These are phyloP conservation scores for Oryza punctata DNA, from an alignment of 176 grass and related monocot species.

Conservation along the genomic window DNA sequence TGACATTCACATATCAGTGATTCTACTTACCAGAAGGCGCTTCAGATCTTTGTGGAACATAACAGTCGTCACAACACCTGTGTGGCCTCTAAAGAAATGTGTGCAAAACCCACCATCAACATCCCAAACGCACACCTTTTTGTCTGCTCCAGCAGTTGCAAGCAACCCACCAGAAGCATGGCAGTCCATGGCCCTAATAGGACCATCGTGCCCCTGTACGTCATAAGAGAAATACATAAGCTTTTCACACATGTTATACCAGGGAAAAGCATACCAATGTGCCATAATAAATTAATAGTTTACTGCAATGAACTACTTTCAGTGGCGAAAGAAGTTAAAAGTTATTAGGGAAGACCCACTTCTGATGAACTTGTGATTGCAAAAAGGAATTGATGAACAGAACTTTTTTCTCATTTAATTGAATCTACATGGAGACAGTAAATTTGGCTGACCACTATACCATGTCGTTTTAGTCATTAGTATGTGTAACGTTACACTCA, in stretches of 20 bases:
- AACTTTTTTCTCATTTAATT: not conserved
- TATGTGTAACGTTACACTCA: not conserved
- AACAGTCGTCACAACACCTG: conserved; percentile 73
- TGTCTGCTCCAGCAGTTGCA: conserved; percentile 90
- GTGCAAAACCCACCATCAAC: conserved; percentile 98
- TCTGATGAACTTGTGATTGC: not conserved
- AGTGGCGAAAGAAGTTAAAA: conserved; percentile 1
- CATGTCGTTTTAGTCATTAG: not conserved
- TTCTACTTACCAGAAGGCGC: conserved; percentile 67
- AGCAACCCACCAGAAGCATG: conserved; percentile 96
- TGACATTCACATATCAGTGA: not conserved
- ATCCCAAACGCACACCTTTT: conserved; percentile 90
- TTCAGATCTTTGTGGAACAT: conserved; percentile 89
- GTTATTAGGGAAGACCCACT: not conserved
- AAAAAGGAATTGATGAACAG: not conserved
- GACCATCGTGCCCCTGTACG: conserved; percentile 88
- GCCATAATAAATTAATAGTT: not conserved
- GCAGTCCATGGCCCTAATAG: conserved; percentile 89
- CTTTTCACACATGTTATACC: not conserved
- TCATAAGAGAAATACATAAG: conserved; percentile 30
- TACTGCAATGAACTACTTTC: not conserved
- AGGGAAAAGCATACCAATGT: not conserved
- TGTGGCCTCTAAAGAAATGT: conserved; percentile 91
- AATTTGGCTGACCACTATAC: not conserved
- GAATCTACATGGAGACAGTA: not conserved